These are phyloP conservation scores for Asclepias syriaca DNA, from an alignment of 257 asterid species.

Conservation along the genomic window DNA sequence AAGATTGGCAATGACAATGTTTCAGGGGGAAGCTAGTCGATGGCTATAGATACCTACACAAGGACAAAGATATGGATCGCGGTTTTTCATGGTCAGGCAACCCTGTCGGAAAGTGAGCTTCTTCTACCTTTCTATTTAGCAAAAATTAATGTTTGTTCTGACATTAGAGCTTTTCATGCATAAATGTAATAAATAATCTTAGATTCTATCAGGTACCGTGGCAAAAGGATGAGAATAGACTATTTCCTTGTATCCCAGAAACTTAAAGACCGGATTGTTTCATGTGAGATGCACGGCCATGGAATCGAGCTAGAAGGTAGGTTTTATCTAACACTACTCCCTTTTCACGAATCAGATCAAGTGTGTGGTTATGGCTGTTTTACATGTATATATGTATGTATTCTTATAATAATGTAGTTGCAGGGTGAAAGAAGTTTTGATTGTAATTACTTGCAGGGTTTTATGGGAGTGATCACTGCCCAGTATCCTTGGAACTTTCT, in stretches of 20 bases:
- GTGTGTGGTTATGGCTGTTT: too few species aligned
- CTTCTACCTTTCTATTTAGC: background rate
- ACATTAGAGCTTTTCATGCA: background rate
- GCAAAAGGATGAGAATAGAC: conserved; percentile 97
- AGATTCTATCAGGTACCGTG: conserved; percentile 69
- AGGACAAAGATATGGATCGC: conserved; percentile 67
- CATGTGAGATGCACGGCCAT: conserved; percentile 75
- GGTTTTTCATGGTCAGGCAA: conserved; percentile 99
- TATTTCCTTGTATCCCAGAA: conserved; percentile 70
- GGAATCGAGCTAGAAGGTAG: conserved; percentile 85
- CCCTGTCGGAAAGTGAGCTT: conserved; percentile 83
- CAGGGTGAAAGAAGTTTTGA: too few species aligned
- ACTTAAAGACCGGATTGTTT: conserved; percentile 57
- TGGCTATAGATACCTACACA: conserved; percentile 74
- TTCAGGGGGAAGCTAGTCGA: conserved; percentile 78
- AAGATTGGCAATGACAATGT: too few species aligned
- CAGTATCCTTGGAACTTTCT: conserved; percentile 72
- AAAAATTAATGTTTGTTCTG: conserved; percentile 2
- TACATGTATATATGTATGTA: too few species aligned
- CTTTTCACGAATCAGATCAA: too few species aligned
- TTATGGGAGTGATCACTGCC: conserved; percentile 97
- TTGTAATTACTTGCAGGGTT: conserved; percentile 48
- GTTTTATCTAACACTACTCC: background rate
- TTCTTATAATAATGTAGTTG: too few species aligned
- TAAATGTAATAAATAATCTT: background rate